Base-by-base conservation (phyloP, 2,329 filamentous ascomycete species). In the Hymenoscyphus infarciens region DNA sequence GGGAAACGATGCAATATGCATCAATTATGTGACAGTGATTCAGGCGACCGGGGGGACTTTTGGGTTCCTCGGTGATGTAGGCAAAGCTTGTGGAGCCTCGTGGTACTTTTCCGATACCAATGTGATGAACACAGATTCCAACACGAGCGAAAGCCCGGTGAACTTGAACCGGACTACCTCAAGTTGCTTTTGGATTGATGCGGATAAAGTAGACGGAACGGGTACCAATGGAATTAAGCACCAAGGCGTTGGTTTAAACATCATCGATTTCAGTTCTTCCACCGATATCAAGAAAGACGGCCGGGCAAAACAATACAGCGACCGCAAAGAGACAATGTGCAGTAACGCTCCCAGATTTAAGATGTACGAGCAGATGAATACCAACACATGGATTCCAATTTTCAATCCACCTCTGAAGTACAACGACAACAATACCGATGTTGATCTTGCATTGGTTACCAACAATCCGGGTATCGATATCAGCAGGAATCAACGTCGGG, bases 141-240 rank as follows among this genome's bases (percentile, higher is more conserved):
- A 8, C 10, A 53, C 15, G 8, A n/a, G 2, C 10, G 56, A 49
- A 15, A 10, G 35, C 13, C 57, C 25, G 19, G 22, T 49, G 11
- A 5, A 22, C 22, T 15, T 45, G 11, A 59, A 49, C 27, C 57
- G 38, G 2, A 29, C 57, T 2, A 31, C 5, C 7, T 59, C 42
- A 10, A 59, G 29, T 19, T 54, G 57, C 57, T 3, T 53, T 16
- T 59, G 27, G 57, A n/a, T 54, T 25, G 57, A 59, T 53, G 15
- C 29, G 2, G 27, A 59, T 33, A 54, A 54, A 25, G 13, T 5
- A 13, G 52, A 19, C 25, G 52, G 52, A 4, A 54, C n/a, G 13
- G 27, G 42, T 5, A 31, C 57, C 16, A 53, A 52, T 19, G 27
- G 27, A 6, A 27, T 59, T 7, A 6, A 29, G 13, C 45, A 35